Conservation (phyloP, 192 early-diverging fungal genomes). For the Rhizophagus prolifer region DNA sequence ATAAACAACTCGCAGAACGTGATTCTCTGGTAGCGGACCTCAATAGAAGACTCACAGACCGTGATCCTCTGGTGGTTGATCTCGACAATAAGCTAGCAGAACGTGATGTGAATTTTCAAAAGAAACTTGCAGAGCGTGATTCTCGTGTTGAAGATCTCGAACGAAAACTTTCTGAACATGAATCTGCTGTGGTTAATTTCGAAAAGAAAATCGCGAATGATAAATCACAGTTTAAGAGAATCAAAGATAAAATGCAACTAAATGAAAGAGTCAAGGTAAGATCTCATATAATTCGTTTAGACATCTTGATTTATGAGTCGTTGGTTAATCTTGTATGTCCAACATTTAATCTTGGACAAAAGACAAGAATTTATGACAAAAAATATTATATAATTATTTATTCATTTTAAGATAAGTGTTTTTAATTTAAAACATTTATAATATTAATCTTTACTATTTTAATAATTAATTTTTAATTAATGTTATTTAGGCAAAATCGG, state of each 20-base stretch:
- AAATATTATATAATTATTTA: not conserved
- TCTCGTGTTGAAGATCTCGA: not conserved
- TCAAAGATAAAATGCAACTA: not conserved
- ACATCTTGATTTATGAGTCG: no score
- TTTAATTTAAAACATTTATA: not conserved
- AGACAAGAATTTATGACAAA: no score
- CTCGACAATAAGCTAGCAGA: not conserved
- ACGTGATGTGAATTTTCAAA: not conserved
- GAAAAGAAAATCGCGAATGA: not conserved
- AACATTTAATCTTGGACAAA: no score
- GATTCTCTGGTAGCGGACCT: not conserved
- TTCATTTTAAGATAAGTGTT: not conserved
- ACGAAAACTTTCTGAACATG: not conserved
- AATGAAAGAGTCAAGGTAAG: not conserved
- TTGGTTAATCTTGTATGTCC: no score
- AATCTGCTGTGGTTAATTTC: not conserved
- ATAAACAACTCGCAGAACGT: not conserved
- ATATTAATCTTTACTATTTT: not conserved
- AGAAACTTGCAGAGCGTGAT: not conserved
- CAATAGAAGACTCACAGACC: not conserved
- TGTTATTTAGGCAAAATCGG: not conserved
- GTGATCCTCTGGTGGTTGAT: not conserved
- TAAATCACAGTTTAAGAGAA: not conserved
- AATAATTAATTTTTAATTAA: not conserved
- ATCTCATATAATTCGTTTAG: not conserved